Base-by-base conservation (phyloP, 306 rosid species). In the Acacia confusa region DNA sequence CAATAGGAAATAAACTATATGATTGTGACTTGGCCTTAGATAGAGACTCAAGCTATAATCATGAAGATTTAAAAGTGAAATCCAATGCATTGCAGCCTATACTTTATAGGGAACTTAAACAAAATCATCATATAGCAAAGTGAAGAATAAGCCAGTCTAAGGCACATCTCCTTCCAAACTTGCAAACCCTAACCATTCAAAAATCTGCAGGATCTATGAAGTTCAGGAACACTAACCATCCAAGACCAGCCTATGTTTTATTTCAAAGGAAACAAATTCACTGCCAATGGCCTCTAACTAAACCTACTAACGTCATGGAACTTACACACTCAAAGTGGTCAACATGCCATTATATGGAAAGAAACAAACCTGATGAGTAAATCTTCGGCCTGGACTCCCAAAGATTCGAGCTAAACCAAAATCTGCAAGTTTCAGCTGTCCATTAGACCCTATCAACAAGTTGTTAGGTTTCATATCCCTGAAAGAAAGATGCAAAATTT, bases 391-490 rank as follows among this genome's bases (percentile, higher is more conserved):
- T 41, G 99, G 97, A 79, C 99, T 93, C 85, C 99, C 98, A 87
- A 95, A 92, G 75, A 93, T 90, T 24, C 99, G 88, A 63, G 99
- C 99, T 79, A 95, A 90, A 78, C 99, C 98, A 92, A 95, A 95
- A 87, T 95, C 98, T 4, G 96, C 98, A 87, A 95, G 97, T 87
- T 95, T 95, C 74, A 95, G 93, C 83, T 93, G 92, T 79, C 99
- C 99, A 75, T 93, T 90, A 75, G 93, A 34, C 86, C 99, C 98
- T 84, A 95, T 95, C 88, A 95, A 86, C 87, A 93, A 84, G 89
- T 95, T 95, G 87, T 95, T 95, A 72, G 99, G 98, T 84, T 95
- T 93, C 98, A 95, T 93, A 79, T 95, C 99, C 93, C 98, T 95
- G 97, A 83, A 86, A 74, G 70, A 83, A 55, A 75, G 73, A 71